Evolutionary conservation across 768 basidiomycete genomes (phyloP).

Genomic region (Xanthoconium stramineum): DNA sequence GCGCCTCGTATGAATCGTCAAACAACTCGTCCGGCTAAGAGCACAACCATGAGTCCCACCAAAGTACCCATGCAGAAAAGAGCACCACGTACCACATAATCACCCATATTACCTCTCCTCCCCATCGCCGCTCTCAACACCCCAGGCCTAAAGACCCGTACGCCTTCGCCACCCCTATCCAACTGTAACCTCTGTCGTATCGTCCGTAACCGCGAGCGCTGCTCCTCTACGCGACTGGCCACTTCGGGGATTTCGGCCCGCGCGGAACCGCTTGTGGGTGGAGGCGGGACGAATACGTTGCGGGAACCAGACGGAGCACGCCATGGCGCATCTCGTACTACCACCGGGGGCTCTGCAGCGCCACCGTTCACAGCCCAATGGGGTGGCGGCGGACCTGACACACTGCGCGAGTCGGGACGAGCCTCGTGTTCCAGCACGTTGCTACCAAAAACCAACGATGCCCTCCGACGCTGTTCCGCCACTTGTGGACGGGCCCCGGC

Average conservation of each 20-base stretch:
- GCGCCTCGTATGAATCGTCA: conserved; percentile 69
- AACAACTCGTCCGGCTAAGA: conserved; percentile 71
- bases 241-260: conserved; percentile 5
- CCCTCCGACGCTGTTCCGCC: conserved; percentile 13
- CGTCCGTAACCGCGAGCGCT: conserved; percentile 22
- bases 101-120: conserved; percentile 34
- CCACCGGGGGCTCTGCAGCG: background rate
- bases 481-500: conserved; percentile 25
- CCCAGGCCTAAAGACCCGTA: conserved; percentile 21
- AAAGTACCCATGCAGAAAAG: background rate
- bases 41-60: conserved; percentile 2
- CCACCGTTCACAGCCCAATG: conserved; percentile 10
- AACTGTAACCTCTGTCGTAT: conserved; percentile 30
- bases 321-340: conserved; percentile 21
- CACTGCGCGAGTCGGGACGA: conserved; percentile 4
- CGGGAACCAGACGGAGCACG: conserved; percentile 21
- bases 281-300: conserved; percentile 1
- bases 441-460: conserved; percentile 4
- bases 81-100: conserved; percentile 49
- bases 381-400: background rate
- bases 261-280: background rate
- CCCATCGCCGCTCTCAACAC: conserved; percentile 22
- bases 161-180: conserved; percentile 20
- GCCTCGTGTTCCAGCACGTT: conserved; percentile 10
- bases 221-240: conserved; percentile 17